These are phyloP conservation scores for Sclerotinia glacialis DNA, from an alignment of 2,329 filamentous ascomycete species.

Conservation along the genomic window DNA sequence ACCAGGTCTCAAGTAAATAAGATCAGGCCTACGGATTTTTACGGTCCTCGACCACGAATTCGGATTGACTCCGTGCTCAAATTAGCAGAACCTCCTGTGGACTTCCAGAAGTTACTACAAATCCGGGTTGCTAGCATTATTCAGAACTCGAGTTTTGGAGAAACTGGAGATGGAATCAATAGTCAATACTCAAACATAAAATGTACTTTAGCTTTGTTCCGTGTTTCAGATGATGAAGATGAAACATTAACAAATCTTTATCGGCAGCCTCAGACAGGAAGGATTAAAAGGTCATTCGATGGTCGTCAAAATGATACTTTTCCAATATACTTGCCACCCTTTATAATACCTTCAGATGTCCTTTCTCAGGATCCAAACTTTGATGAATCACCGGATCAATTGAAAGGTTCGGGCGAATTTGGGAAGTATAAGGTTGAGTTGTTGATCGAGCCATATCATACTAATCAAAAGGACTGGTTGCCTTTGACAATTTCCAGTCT, in stretches of 20 bases:
- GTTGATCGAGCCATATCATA: conserved; percentile 12
- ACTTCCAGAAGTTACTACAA: conserved; percentile 30
- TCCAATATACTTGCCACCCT: conserved; percentile 14
- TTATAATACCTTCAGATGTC: conserved; percentile 12
- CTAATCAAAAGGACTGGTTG: conserved; percentile 30
- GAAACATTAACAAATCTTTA: conserved; percentile 24
- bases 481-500: conserved; percentile 25
- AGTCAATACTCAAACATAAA: conserved; percentile 27
- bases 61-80: conserved; percentile 17
- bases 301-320: background rate
- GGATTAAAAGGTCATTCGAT: background rate
- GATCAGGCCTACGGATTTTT: conserved; percentile 29
- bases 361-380: conserved; percentile 8
- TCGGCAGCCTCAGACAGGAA: conserved; percentile 12
- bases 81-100: conserved; percentile 21
- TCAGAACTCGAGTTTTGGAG: conserved; percentile 9
- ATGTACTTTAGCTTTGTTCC: conserved; percentile 29
- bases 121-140: conserved; percentile 30
- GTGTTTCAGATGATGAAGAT: conserved; percentile 26
- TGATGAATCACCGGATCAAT: background rate
- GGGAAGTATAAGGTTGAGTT: conserved; percentile 12
- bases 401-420: background rate
- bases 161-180: conserved; percentile 3
- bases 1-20: conserved; percentile 22
- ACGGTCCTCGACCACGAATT: conserved; percentile 19